Evolutionary conservation across 2,329 filamentous ascomycete species (phyloP), one percentile per base, ranked within the genome.

Genomic region (Ophiosphaerella korrae): DNA sequence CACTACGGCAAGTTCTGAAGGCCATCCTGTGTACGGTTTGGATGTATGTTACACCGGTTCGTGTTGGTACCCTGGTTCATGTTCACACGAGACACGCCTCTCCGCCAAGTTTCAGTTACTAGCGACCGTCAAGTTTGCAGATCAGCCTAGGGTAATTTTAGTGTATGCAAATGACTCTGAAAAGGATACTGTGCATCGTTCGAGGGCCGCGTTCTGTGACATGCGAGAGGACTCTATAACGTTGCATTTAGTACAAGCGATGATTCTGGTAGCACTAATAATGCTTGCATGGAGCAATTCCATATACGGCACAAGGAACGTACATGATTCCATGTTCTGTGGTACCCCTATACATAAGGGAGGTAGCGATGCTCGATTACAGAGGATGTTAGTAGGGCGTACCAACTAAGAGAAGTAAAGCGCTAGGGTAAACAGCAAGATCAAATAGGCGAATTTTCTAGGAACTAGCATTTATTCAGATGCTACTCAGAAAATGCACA

Each of bases 171-270:
- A 46, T 46, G 35, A 41, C 16, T 34, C 2, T 24, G 13, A 18
- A 13, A 3, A 41, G 13, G 13, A 37, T 29, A 21, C 13, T n/a
- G 6, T 41, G 31, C 29, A 35, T 29, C 18, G 26, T 37, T 11
- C 11, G 8, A 21, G 9, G 33, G 5, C 41, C 18, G 24, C 12
- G 12, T 24, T 14, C n/a, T 41, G 31, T 18, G 21, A 47, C 37
- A 29, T 23, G 26, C 11, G 26, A 11, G 7, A 29, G 26, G 26
- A 6, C 26, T 6, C 26, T 29, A 26, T 26, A 45, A 45, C 42
- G 36, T 50, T 34, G 41, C 47, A 50, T 37, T 33, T 3, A 39
- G 14, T 18, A 34, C 21, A 31, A 42, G 34, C 11, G 23, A 38
- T 37, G 14, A 34, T 39, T 4, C 18, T 51, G 26, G 48, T 39